Evolutionary conservation across 2,329 filamentous ascomycete genomes (phyloP).

Genomic region (Botrytis tulipae): DNA sequence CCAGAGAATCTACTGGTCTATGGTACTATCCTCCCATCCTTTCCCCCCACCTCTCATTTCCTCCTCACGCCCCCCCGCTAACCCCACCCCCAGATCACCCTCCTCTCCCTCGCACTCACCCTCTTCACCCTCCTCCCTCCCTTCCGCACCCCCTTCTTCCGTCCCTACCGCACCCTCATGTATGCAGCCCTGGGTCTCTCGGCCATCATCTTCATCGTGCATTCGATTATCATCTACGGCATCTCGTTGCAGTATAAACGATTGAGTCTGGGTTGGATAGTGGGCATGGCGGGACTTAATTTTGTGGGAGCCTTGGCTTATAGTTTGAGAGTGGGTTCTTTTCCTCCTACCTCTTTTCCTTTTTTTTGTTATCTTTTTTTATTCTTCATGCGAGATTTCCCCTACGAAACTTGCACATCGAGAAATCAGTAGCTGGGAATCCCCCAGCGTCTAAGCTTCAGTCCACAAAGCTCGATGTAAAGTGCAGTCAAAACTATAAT

Average conservation of each 20-base stretch:
- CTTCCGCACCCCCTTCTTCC: conserved; percentile 26
- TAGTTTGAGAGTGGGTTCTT: conserved; percentile 17
- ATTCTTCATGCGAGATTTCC: too few relatives aligned
- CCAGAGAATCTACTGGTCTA: conserved; percentile 39
- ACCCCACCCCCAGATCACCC: conserved; percentile 30
- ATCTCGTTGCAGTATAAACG: conserved; percentile 26
- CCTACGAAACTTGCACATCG: neutral
- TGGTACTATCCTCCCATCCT: conserved; percentile 36
- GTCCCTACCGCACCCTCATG: conserved; percentile 30
- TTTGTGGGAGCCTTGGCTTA: conserved; percentile 25
- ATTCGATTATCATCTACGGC: conserved; percentile 29
- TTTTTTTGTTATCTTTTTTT: too few relatives aligned
- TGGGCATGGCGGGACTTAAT: conserved; percentile 24
- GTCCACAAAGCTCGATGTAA: too few relatives aligned
- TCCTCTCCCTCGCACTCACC: neutral
- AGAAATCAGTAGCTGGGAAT: too few relatives aligned
- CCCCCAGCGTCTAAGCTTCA: too few relatives aligned
- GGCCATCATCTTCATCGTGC: conserved; percentile 32
- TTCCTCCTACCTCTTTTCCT: neutral
- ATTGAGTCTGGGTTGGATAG: conserved; percentile 27
- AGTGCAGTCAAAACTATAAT: too few relatives aligned
- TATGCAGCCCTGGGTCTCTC: conserved; percentile 34
- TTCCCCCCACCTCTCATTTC: conserved; percentile 20
- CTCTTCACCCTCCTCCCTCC: conserved; percentile 34
- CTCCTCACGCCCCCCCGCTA: conserved; percentile 25